Evolutionary conservation across 495 filamentous ascomycete species (phyloP).

Genomic region (Schizothecium vesticola): DNA sequence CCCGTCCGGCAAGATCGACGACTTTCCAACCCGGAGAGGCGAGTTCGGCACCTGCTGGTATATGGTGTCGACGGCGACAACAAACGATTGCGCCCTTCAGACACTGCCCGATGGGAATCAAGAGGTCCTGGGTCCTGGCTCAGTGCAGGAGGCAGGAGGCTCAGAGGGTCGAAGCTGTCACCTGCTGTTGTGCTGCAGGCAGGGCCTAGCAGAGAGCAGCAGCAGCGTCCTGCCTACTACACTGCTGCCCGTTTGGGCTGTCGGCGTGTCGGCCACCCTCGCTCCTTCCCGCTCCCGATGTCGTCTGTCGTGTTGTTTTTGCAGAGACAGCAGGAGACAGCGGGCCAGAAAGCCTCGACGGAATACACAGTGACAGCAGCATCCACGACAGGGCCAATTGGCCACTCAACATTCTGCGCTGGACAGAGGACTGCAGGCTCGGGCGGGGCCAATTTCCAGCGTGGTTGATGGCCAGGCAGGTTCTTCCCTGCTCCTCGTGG

Average conservation of each 20-base stretch:
- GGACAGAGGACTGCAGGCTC: slow-evolving; percentile 9
- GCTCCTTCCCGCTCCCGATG: neutral
- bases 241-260: neutral
- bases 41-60: neutral
- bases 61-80: neutral
- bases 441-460: slow-evolving; percentile 9
- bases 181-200: neutral
- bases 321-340: neutral
- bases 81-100: neutral
- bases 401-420: neutral
- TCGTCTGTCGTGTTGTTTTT: neutral
- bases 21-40: neutral
- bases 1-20: neutral
- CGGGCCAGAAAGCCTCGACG: neutral
- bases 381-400: neutral
- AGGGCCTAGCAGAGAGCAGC: neutral
- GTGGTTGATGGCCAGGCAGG: neutral
- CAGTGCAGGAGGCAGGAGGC: neutral
- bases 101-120: neutral
- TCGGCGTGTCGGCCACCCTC: neutral
- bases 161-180: neutral
- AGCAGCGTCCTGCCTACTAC: neutral
- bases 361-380: too few relatives aligned
- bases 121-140: neutral
- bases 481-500: neutral